Percentiles rank a stretch among this genome's conserved stretches.
phyloP scores from a whole-genome alignment of 805 yeast species.

The Ogataea methylovora region DNA sequence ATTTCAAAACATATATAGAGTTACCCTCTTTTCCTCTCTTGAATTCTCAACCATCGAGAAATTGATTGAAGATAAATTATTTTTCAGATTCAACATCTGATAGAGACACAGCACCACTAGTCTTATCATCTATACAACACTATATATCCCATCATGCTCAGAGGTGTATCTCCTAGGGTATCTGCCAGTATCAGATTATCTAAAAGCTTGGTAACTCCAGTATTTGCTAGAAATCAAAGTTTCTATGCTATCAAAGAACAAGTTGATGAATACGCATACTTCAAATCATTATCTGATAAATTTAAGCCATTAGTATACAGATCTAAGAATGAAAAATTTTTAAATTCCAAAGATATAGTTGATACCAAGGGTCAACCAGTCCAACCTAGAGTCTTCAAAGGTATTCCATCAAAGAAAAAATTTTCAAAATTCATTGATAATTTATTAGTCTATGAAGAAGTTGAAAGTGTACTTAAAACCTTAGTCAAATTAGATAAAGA shows the following conservation, averaged over 20 bases:
- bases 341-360: constrained; percentile 13
- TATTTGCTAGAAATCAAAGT: too few species aligned
- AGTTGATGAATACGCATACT: constrained; percentile 22
- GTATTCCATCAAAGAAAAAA: constrained; percentile 18
- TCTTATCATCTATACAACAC: too few species aligned
- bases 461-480: constrained; percentile 10
- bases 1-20: too few species aligned
- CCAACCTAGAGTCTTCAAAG: constrained; percentile 14
- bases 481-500: constrained; percentile 10
- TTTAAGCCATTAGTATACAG: constrained; percentile 19
- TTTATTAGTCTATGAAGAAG: constrained; percentile 16
- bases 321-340: constrained; percentile 12
- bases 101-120: too few species aligned
- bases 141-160: too few species aligned
- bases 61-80: too few species aligned
- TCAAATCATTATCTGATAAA: constrained; percentile 13
- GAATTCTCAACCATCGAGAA: too few species aligned
- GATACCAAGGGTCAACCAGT: constrained; percentile 21
- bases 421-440: constrained; percentile 18
- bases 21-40: too few species aligned
- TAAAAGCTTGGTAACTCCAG: too few species aligned
- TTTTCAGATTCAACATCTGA: too few species aligned
- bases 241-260: constrained; percentile 18
- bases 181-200: too few species aligned
- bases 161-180: too few species aligned